A percentile compares a stretch with the other conserved stretches of the same genome.
Evolutionary conservation across 495 filamentous ascomycete genomes (phyloP).

Genomic region (Penicillium daleae): DNA sequence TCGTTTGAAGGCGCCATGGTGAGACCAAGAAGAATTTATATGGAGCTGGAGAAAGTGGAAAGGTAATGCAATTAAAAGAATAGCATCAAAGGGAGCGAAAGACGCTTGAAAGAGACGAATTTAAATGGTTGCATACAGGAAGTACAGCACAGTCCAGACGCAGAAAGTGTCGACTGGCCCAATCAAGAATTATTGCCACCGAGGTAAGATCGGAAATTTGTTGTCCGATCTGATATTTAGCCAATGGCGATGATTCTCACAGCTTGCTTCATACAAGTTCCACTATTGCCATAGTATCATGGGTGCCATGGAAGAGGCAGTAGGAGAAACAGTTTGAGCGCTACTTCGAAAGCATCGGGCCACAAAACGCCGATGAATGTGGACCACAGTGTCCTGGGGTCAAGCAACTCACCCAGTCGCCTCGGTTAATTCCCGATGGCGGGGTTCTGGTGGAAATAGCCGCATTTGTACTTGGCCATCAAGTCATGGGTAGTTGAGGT

Average conservation of each 20-base stretch:
- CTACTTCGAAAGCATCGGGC: neutral
- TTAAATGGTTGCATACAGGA: neutral
- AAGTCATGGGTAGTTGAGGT: neutral
- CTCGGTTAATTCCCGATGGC: neutral
- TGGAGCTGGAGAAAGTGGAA: too few relatives aligned
- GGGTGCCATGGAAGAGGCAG: neutral
- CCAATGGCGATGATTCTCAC: neutral
- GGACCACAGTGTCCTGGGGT: neutral
- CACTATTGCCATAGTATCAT: neutral
- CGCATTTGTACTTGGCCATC: neutral
- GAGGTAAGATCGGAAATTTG: neutral
- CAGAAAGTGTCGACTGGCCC: neutral
- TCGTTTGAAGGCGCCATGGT: slow-evolving; percentile 2
- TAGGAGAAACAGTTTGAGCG: neutral
- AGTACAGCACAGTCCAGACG: neutral
- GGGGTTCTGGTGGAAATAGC: slow-evolving; percentile 1
- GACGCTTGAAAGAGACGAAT: neutral
- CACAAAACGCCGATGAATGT: slow-evolving; percentile 10
- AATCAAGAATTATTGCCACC: neutral
- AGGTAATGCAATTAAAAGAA: neutral
- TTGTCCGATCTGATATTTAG: neutral
- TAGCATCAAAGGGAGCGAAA: neutral
- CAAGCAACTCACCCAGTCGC: neutral
- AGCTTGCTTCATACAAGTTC: neutral
- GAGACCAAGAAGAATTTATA: neutral